Conservation (phyloP, 2,329 filamentous ascomycete genomes). For the Thyridium curvatum region DNA sequence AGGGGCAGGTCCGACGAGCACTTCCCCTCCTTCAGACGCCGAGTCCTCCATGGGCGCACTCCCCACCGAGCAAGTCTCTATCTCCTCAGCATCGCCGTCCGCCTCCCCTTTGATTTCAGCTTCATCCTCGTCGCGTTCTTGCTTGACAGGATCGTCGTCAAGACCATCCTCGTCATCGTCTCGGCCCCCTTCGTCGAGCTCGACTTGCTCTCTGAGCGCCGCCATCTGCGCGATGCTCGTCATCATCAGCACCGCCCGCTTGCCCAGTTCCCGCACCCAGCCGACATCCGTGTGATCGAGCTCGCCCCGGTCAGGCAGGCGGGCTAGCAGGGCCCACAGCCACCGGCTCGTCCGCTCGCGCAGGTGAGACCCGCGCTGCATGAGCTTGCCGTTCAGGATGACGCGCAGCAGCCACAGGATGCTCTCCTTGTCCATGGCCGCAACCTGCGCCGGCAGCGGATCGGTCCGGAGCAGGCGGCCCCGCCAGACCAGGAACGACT, state of each 20-base stretch:
- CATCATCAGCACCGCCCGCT: conserved; percentile 61
- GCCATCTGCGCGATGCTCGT: conserved; percentile 48
- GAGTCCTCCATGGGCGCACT: conserved; percentile 14
- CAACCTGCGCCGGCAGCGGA: conserved; percentile 52
- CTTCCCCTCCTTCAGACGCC: conserved; percentile 30
- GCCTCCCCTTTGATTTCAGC: conserved; percentile 8
- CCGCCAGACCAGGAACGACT: conserved; percentile 46
- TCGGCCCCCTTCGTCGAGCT: conserved; percentile 32
- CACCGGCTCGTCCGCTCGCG: conserved; percentile 68
- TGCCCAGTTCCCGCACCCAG: conserved; percentile 71
- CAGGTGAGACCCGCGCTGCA: conserved; percentile 52
- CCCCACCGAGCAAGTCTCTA: conserved; percentile 7
- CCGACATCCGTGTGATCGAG: conserved; percentile 71
- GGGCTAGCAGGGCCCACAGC: conserved; percentile 78
- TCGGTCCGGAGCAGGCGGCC: conserved; percentile 44
- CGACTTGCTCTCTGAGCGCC: conserved; percentile 33
- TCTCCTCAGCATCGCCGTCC: conserved; percentile 14
- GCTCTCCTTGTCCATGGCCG: conserved; percentile 59
- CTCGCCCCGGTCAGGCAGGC: conserved; percentile 67
- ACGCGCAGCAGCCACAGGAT: conserved; percentile 62
- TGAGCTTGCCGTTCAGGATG: conserved; percentile 57
- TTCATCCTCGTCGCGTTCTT: conserved; percentile 14
- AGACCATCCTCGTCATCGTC: conserved; percentile 41
- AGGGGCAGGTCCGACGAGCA: conserved; percentile 20
- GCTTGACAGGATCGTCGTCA: conserved; percentile 28